Conservation (phyloP, 2,329 filamentous ascomycete genomes). For the Aspergillus versicolor region DNA sequence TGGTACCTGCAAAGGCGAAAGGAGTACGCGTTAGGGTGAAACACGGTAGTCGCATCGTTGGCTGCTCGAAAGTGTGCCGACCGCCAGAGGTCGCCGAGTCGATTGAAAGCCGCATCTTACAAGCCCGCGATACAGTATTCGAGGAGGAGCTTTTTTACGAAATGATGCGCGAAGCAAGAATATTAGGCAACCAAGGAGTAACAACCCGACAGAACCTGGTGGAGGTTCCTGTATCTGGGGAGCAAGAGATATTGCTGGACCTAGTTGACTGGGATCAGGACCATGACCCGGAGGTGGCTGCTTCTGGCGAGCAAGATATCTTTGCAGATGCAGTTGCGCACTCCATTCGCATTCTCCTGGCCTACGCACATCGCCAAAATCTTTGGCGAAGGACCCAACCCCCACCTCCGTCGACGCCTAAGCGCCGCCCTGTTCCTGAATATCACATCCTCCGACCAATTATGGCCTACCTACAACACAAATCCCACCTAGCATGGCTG, state of each 20-base stretch:
- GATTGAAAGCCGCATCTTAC: slow-evolving; percentile 37
- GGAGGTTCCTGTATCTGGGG: slow-evolving; percentile 53
- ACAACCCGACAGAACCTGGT: slow-evolving; percentile 60
- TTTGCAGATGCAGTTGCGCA: slow-evolving; percentile 67
- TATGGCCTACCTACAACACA: slow-evolving; percentile 54
- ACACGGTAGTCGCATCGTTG: slow-evolving; percentile 57
- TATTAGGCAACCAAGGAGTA: slow-evolving; percentile 69
- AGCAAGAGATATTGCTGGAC: slow-evolving; percentile 64
- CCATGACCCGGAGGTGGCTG: slow-evolving; percentile 28
- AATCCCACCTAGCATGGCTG: slow-evolving; percentile 34
- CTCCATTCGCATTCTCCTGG: slow-evolving; percentile 72
- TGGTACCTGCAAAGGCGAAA: slow-evolving; percentile 51
- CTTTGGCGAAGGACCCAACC: slow-evolving; percentile 64
- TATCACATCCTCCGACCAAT: slow-evolving; percentile 62
- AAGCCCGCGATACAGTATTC: slow-evolving; percentile 52
- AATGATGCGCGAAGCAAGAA: slow-evolving; percentile 75
- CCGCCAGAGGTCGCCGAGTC: slow-evolving; percentile 24
- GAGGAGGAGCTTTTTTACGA: slow-evolving; percentile 85
- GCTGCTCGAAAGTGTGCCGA: slow-evolving; percentile 45
- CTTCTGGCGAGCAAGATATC: slow-evolving; percentile 29
- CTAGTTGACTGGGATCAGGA: slow-evolving; percentile 60
- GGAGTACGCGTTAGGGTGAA: slow-evolving; percentile 68
- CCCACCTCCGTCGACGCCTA: slow-evolving; percentile 55
- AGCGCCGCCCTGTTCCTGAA: slow-evolving; percentile 50
- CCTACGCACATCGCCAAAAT: slow-evolving; percentile 75